Conservation (phyloP, 768 basidiomycete species). For the Pulveroboletus sp. region DNA sequence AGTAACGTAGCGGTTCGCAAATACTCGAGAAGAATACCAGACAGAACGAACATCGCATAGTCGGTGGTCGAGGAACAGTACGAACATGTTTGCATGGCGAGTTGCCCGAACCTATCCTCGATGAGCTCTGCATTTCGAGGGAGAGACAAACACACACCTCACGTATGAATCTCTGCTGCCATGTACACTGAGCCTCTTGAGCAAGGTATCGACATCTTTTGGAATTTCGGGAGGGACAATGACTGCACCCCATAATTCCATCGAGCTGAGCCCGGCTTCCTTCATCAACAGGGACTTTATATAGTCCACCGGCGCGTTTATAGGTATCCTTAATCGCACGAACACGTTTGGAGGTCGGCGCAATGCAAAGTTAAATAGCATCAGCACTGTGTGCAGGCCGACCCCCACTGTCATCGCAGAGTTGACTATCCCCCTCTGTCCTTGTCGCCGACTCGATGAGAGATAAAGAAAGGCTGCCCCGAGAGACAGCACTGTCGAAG, state of each 20-base stretch:
- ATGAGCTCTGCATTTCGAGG: background rate
- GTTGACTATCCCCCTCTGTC: background rate
- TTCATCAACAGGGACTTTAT: constrained; percentile 45
- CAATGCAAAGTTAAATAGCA: constrained; percentile 12
- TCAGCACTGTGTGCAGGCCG: constrained; percentile 14
- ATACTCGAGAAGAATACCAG: constrained; percentile 53
- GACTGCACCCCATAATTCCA: constrained; percentile 11
- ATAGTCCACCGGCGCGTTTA: constrained; percentile 49
- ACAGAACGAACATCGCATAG: constrained; percentile 54
- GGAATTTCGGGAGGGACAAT: constrained; percentile 34
- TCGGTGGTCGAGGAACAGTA: constrained; percentile 60
- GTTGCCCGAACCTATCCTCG: constrained; percentile 58
- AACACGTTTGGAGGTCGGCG: constrained; percentile 62
- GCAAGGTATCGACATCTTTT: constrained; percentile 44
- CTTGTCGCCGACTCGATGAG: constrained; percentile 5
- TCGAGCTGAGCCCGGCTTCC: constrained; percentile 36
- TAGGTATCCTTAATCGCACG: constrained; percentile 45
- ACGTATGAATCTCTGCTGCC: constrained; percentile 57
- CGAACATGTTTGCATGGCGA: constrained; percentile 56
- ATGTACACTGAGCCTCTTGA: constrained; percentile 51
- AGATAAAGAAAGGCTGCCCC: constrained; percentile 16
- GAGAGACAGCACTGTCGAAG: constrained; percentile 17
- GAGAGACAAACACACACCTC: constrained; percentile 37
- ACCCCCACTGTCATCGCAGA: constrained; percentile 9
- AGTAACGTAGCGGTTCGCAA: constrained; percentile 51